phyloP scores from a whole-genome alignment of 2,329 filamentous ascomycete genomes.

The Neurospora crassa region DNA sequence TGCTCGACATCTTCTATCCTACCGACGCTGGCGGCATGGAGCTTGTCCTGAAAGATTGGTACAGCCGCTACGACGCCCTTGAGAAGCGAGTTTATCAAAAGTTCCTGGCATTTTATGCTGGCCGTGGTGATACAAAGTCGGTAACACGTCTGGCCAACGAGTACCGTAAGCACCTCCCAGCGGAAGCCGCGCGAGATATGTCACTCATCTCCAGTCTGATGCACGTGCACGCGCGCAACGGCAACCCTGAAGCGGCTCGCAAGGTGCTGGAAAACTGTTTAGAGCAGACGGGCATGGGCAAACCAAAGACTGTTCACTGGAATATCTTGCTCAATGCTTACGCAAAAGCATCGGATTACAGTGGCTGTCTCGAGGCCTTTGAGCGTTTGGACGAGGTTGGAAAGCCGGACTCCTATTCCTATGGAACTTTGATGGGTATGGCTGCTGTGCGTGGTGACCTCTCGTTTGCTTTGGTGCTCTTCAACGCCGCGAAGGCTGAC shows the following conservation, averaged over 20 bases:
- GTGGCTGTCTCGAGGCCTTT: slow-evolving; percentile 56
- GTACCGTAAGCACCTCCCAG: slow-evolving; percentile 26
- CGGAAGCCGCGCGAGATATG: slow-evolving; percentile 15
- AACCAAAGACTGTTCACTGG: slow-evolving; percentile 55
- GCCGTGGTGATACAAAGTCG: slow-evolving; percentile 34
- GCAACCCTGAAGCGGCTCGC: slow-evolving; percentile 50
- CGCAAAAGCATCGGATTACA: slow-evolving; percentile 54
- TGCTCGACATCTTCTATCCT: slow-evolving; percentile 35
- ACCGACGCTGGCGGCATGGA: slow-evolving; percentile 31
- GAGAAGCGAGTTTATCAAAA: slow-evolving; percentile 37
- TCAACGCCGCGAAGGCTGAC: slow-evolving; percentile 49
- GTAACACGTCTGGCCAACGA: slow-evolving; percentile 37
- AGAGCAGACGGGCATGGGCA: slow-evolving; percentile 38
- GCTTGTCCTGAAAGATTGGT: slow-evolving; percentile 40
- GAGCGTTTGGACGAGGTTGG: slow-evolving; percentile 42
- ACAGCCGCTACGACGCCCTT: slow-evolving; percentile 28
- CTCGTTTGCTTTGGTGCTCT: slow-evolving; percentile 55
- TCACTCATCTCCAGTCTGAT: slow-evolving; percentile 49
- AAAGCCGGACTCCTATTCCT: slow-evolving; percentile 53
- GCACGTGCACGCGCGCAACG: slow-evolving; percentile 60
- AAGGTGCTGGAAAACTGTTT: slow-evolving; percentile 53
- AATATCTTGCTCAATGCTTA: slow-evolving; percentile 70
- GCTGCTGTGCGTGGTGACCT: slow-evolving; percentile 64
- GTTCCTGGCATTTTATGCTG: slow-evolving; percentile 39
- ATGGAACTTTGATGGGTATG: slow-evolving; percentile 65